Evolutionary conservation across 2,329 filamentous ascomycete species (phyloP), one percentile per base, ranked within the genome.

Genomic region (Periglandula ipomoeae): DNA sequence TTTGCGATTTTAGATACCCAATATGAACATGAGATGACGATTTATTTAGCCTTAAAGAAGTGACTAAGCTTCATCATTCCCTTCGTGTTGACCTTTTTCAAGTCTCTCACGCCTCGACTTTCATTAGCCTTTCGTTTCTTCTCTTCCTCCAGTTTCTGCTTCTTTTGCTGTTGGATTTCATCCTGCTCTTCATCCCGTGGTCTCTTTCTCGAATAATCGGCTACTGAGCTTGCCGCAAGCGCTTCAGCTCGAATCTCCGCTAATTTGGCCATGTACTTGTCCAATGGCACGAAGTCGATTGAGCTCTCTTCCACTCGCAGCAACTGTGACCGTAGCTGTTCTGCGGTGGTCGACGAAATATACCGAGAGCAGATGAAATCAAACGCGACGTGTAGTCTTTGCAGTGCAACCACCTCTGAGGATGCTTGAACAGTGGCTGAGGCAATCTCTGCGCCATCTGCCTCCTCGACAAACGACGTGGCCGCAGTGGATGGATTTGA

Each of bases 1-100:
- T 22, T 40, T 50, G 19, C 42, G 48, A 52, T 50, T 41, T 38
- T 47, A 63, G 58, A 63, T 65, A 63, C 61, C 63, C 61, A 58
- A 52, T 43, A 51, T 52, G 54, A 55, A 57, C n/a, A 52, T 50
- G 37, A 34, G 41, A 32, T 20, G 8, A 43, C 42, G 35, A n/a
- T 27, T 56, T 55, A 58, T 53, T 78, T 79, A 69, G 91, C 94
- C 52, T 81, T 81, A 66, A 98, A 98, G 69, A 98, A 98, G 53
- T 84, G 79, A 62, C 87, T 95, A 78, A 98, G 79, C 73, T 97
- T 98, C 76, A 87, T 93, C 93, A 98, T 98, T 1, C 93, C 93
- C 20, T 70, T 80, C 0, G 85, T 90, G 67, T 97, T 87, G 43
- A 90, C 91, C 70, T 97, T 98, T 64, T 86, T 86, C 60, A 98